Evolutionary conservation across 2,329 filamentous ascomycete genomes (phyloP), one percentile per base, ranked within the genome.

Genomic region (Gremmenia infestans): DNA sequence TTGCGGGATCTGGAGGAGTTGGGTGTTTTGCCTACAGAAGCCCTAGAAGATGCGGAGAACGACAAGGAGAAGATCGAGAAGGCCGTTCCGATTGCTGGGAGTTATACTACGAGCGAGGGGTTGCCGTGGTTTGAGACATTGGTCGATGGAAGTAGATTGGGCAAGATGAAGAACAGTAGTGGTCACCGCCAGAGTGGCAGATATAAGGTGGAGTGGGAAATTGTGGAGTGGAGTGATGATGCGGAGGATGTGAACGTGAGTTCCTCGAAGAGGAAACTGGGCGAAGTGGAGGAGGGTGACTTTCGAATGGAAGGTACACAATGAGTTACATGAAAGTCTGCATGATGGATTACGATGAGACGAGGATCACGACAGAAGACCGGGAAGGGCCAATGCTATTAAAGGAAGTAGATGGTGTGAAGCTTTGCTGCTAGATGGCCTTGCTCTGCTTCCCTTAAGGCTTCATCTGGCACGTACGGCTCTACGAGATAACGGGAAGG

Each of bases 41-140:
- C 65, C 40, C 59, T 65, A 32, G 70, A 72, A 3, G 71, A 74
- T 50, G 66, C 68, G 12, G 66, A 68, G n/a, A 55, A 40, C 14
- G 66, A 63, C 62, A 70, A 54, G 54, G 55, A 52, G 56, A 58
- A 59, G 25, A 56, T 40, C 46, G 53, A 19, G 57, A 62, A 42
- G 59, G 65, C 37, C 59, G 71, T 15, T 68, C 71, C 58, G n/a
- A 49, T 48, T 39, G 36, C 37, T 2, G 28, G 43, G 3, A 54
- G 47, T 17, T 53, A 54, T 6, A 19, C 15, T 39, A 61, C 72
- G 48, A 66, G 54, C 59, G 76, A 65, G 65, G 86, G 87, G 2
- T 80, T 93, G 28, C 88, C 91, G 0, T 96, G 91, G 89, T 93
- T 96, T 63, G 89, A 96, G 64, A 82, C 83, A 60, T 80, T 96